These are phyloP conservation scores for Nitzschia sp. DNA, from an alignment of 108 stramenopile species.

Conservation along the genomic window DNA sequence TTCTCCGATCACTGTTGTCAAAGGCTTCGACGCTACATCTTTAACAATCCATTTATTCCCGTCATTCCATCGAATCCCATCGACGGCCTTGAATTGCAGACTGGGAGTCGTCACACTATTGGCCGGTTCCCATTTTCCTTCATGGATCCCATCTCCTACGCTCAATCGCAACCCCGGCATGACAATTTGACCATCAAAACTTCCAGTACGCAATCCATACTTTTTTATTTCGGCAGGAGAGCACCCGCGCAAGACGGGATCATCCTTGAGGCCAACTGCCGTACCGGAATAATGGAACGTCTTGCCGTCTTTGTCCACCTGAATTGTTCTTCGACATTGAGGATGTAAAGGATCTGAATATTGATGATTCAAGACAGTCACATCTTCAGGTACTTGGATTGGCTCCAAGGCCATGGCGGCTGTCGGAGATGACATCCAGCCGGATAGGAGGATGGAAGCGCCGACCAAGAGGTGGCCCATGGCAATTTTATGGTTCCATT, in stretches of 20 bases:
- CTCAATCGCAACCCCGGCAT: background rate
- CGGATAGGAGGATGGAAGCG: no score
- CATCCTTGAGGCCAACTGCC: constrained; percentile 33
- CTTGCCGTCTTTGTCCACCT: constrained; percentile 21
- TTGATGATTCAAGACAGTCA: constrained; percentile 27
- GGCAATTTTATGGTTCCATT: no score
- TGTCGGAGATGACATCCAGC: no score
- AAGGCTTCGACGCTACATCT: constrained; percentile 2
- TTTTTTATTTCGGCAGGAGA: constrained; percentile 22
- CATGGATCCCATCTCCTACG: constrained; percentile 42
- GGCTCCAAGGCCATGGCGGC: no score
- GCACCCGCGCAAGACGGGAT: constrained; percentile 31
- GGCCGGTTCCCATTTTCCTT: constrained; percentile 47
- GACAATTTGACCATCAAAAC: constrained; percentile 35
- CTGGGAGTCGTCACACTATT: background rate
- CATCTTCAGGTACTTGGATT: no score
- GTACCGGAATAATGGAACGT: constrained; percentile 45
- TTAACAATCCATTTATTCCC: constrained; percentile 45
- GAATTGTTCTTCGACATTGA: constrained; percentile 34
- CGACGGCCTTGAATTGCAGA: constrained; percentile 21
- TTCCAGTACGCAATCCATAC: constrained; percentile 23
- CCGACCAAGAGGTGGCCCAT: no score
- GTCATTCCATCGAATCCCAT: constrained; percentile 56
- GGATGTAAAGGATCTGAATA: constrained; percentile 52
- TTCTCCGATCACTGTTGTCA: constrained; percentile 18